Base-by-base conservation (phyloP, 2,329 filamentous ascomycete genomes). In the Myriosclerotinia scirpicola region DNA sequence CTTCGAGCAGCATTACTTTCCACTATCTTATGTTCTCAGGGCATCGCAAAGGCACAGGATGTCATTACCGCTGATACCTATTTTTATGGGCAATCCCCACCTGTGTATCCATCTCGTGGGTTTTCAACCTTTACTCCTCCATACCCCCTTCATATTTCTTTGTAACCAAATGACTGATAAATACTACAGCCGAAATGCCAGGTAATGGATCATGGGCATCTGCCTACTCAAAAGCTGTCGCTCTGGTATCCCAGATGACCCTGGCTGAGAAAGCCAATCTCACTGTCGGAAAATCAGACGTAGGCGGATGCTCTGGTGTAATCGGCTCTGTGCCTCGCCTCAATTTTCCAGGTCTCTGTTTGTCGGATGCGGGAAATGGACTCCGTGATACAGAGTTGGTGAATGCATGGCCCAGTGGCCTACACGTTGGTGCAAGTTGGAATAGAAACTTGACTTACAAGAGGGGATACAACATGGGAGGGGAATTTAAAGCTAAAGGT, bases 141-240 rank as follows among this genome's bases (percentile, higher is more conserved):
- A 44, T 44, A 44, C 14, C 14, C 42, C 42, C 30, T 34, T 34
- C 30, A 34, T 34, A 20, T 5, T 6, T 20, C 44, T 46, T 46
- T n/a, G 30, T 34, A 5, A 17, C 7, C 44, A n/a, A 46, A 46
- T 9, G 17, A 20, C 44, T 46, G 44, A 59, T 46, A 75, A 54
- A 46, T 20, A 44, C 14, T 22, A 26, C 69, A 77, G 76, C 77
- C 5, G 66, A 73, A 20, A 75, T 73, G 14, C 71, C 71, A 0
- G 77, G 76, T 6, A 63, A 30, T 20, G 61, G 63, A 22, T 58
- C 65, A 36, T 94, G 91, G 91, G 80, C 80, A 26, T 83, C 84
- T 22, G 90, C 89, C 71, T 92, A 92, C 73, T 78, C 79, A 60
- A 91, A 90, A 74, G 91, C 91, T 0, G 82, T 86, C 58, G 78